phyloP scores from a whole-genome alignment of 352 stramenopile genomes.

The Peronospora belbahrii region DNA sequence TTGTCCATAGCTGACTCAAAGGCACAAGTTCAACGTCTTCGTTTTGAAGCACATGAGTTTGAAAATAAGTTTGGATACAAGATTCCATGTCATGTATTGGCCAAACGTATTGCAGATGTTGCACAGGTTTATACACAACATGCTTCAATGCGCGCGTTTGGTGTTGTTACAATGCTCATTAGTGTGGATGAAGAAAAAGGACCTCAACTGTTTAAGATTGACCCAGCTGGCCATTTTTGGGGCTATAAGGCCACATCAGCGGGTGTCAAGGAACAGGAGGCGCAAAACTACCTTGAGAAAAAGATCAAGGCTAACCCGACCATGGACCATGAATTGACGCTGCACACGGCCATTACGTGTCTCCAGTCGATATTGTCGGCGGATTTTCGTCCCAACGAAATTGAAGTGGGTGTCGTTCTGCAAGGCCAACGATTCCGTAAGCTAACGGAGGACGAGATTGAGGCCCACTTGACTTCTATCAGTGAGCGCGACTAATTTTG shows the following conservation, averaged over 20 bases:
- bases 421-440: slow-evolving; percentile 82
- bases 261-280: slow-evolving; percentile 97
- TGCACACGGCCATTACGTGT: slow-evolving; percentile 95
- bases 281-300: slow-evolving; percentile 99
- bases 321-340: slow-evolving; percentile 90
- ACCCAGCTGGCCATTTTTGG: slow-evolving; percentile 97
- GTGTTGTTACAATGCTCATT: slow-evolving; percentile 93
- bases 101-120: slow-evolving; percentile 96
- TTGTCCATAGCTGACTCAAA: slow-evolving; percentile 88
- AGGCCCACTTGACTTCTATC: slow-evolving; percentile 96
- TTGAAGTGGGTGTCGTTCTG: slow-evolving; percentile 80
- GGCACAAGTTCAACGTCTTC: slow-evolving; percentile 90
- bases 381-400: slow-evolving; percentile 97
- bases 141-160: slow-evolving; percentile 92
- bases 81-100: slow-evolving; percentile 91
- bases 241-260: slow-evolving; percentile 90
- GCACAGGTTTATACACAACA: slow-evolving; percentile 94
- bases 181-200: slow-evolving; percentile 97
- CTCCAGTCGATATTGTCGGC: slow-evolving; percentile 95
- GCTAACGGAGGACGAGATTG: slow-evolving; percentile 95
- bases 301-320: slow-evolving; percentile 88
- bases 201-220: slow-evolving; percentile 96
- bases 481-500: slow-evolving; percentile 86
- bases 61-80: slow-evolving; percentile 96
- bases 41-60: slow-evolving; percentile 97